These are phyloP conservation scores for Chalara sp. DNA, from an alignment of 2,329 filamentous ascomycete species.

Conservation along the genomic window DNA sequence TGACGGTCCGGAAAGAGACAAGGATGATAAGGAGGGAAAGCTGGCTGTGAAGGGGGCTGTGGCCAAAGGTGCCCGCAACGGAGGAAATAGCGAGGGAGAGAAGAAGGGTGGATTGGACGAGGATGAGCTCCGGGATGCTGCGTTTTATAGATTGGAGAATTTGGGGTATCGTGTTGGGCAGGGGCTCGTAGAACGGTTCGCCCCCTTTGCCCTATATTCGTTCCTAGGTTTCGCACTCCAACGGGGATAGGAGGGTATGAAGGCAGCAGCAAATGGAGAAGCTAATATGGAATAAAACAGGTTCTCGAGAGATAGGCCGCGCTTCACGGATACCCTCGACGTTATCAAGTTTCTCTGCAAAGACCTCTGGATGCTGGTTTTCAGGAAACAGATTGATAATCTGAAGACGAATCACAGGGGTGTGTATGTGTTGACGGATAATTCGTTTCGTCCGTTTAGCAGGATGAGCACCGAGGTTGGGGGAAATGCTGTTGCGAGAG, in stretches of 20 bases:
- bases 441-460: slow-evolving; percentile 78
- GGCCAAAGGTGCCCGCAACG: slow-evolving; percentile 1
- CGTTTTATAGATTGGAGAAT: slow-evolving; percentile 76
- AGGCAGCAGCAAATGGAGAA: too few species aligned
- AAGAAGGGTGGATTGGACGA: slow-evolving; percentile 46
- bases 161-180: slow-evolving; percentile 89
- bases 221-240: not conserved
- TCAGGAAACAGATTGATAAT: slow-evolving; percentile 96
- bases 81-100: slow-evolving; percentile 10
- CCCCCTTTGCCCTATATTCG: slow-evolving; percentile 8
- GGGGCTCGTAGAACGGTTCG: slow-evolving; percentile 82
- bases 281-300: slow-evolving; percentile 33
- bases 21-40: not conserved
- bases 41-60: not conserved
- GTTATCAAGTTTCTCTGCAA: slow-evolving; percentile 99
- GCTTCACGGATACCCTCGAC: slow-evolving; percentile 87
- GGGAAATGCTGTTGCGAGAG: slow-evolving; percentile 64
- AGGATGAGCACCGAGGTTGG: slow-evolving; percentile 81
- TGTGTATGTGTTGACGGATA: slow-evolving; percentile 93
- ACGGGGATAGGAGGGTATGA: not conserved
- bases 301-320: slow-evolving; percentile 76
- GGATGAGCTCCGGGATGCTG: slow-evolving; percentile 77
- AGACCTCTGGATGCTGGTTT: slow-evolving; percentile 91
- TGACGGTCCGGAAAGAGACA: not conserved
- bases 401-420: slow-evolving; percentile 97